Evolutionary conservation across 1,284 basidiomycete species (phyloP).

Genomic region (Microbotryum intermedium): DNA sequence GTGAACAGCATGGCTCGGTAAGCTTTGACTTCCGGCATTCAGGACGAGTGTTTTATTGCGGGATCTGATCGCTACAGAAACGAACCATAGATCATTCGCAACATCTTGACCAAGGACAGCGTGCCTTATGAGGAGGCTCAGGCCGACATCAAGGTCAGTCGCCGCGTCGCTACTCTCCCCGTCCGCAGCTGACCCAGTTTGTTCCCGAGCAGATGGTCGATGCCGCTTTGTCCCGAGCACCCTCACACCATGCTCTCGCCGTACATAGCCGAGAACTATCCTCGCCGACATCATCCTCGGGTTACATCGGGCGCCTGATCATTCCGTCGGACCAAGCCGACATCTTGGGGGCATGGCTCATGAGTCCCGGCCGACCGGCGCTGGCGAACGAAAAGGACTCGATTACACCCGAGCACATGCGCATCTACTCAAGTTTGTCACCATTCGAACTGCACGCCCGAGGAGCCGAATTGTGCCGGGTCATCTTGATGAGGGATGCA

Average conservation of each 20-base stretch:
- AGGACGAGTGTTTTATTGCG: neutral
- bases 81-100: conserved; percentile 7
- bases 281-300: neutral
- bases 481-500: conserved; percentile 11
- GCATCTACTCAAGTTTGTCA: conserved; percentile 22
- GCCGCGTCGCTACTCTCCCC: too few relatives aligned
- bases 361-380: conserved; percentile 6
- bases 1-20: conserved; percentile 1
- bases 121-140: conserved; percentile 15
- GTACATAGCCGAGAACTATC: conserved; percentile 10
- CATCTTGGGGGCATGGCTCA: conserved; percentile 14
- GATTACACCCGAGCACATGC: conserved; percentile 25
- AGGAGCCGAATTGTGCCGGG: conserved; percentile 23
- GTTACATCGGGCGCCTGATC: conserved; percentile 16
- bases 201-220: conserved; percentile 11
- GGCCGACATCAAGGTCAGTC: conserved; percentile 13
- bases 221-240: conserved; percentile 9
- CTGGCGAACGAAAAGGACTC: conserved; percentile 4
- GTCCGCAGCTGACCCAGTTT: neutral
- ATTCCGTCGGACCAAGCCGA: conserved; percentile 16
- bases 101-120: conserved; percentile 20
- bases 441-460: conserved; percentile 23
- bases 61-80: too few relatives aligned
- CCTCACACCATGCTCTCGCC: conserved; percentile 4
- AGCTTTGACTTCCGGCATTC: neutral